phyloP scores from a whole-genome alignment of 257 asterid genomes.

The Jasminum sambac region DNA sequence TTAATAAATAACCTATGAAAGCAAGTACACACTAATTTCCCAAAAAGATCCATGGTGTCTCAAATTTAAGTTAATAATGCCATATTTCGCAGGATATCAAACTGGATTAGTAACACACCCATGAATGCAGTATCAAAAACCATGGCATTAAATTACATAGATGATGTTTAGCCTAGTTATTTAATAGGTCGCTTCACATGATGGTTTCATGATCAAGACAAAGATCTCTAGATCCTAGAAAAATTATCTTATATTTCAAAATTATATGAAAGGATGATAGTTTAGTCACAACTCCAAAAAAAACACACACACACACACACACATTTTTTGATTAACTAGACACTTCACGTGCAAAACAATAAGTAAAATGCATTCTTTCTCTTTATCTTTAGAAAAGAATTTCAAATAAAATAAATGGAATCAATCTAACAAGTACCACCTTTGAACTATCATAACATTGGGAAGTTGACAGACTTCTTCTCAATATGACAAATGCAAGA shows the following conservation, averaged over 20 bases:
- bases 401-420: background rate
- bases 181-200: background rate
- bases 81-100: background rate
- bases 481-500: background rate
- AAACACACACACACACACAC: background rate
- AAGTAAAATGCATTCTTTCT: background rate
- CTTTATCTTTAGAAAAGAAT: background rate
- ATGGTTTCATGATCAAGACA: background rate
- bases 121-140: background rate
- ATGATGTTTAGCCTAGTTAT: background rate
- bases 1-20: constrained; percentile 17
- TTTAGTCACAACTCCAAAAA: background rate
- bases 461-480: background rate
- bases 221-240: background rate
- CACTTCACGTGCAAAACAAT: background rate
- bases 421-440: background rate
- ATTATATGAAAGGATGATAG: background rate
- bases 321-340: background rate
- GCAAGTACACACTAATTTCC: background rate
- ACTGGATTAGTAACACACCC: background rate
- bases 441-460: background rate
- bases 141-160: background rate
- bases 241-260: background rate
- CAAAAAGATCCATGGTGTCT: background rate
- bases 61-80: background rate